Base-by-base conservation (phyloP, 108 stramenopile species). In the Parietichytrium sp. region DNA sequence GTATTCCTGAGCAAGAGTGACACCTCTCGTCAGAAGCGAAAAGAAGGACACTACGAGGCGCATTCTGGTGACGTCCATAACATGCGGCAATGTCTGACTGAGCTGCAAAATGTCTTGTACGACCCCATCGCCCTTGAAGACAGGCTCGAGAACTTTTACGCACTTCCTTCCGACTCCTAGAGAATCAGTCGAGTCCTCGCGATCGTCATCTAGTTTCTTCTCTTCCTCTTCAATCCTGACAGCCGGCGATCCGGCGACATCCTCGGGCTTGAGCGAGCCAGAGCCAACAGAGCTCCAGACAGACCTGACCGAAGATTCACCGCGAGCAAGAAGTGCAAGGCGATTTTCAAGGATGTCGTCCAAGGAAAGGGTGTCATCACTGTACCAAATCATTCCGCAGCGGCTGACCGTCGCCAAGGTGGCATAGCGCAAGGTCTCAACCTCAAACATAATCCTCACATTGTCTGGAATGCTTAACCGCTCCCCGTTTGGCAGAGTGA, bases 371-470 rank as follows among this genome's bases (percentile, higher is more conserved):
- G 92, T 94, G 31, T 93, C 94, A 3, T 92, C 93, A 49, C 91
- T 90, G 87, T 98, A 97, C 93, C 95, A 98, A n/a, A 96, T 92
- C 97, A 99, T 98, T 20, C 98, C 98, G 79, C 97, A 98, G 45
- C 98, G 92, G 30, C 93, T 93, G 20, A 99, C 98, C 4, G 97
- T 98, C 49, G 98, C 98, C 4, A 95, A 95, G 48, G 98, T 99
- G 18, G 97, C 98, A 52, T 94, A 91, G 29, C 86, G 84, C 42
- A 99, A 89, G 82, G 91, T 95, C 82, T 99, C 98, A 33, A 98
- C 97, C 72, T 95, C 97, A 8, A 97, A 91, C 33, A 97, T 88
- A 49, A 97, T 92, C 25, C 93, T 86, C 36, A 95, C 89, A 82
- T 94, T 94, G 79, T 89, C 81, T 8, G 95, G 95, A 54, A 98